phyloP scores from a whole-genome alignment of 1,139 yeast species.

The Casaregolazyma lundiana region DNA sequence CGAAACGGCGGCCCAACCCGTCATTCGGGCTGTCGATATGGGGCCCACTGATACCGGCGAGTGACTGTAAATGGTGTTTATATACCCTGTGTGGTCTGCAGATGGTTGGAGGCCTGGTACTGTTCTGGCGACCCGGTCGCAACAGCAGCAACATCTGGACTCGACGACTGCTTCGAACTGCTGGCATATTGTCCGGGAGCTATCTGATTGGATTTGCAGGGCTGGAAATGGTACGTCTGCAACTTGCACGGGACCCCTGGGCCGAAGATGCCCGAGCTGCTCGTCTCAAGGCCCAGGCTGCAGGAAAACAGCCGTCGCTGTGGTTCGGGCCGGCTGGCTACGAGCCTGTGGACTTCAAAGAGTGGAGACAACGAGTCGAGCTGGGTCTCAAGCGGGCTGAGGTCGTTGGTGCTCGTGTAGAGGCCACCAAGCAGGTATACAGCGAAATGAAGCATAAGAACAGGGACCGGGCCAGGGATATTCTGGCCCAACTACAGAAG shows the following conservation, averaged over 20 bases:
- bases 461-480: constrained; percentile 18
- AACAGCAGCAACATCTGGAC: constrained; percentile 22
- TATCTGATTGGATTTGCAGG: constrained; percentile 27
- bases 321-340: constrained; percentile 36
- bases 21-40: constrained; percentile 32
- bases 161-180: constrained; percentile 22
- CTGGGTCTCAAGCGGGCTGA: constrained; percentile 17
- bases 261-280: constrained; percentile 33
- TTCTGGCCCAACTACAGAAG: constrained; percentile 21
- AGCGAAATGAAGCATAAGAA: constrained; percentile 22
- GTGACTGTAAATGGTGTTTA: constrained; percentile 32
- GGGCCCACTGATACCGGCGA: constrained; percentile 37
- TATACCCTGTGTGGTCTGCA: constrained; percentile 30
- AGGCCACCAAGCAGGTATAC: constrained; percentile 17
- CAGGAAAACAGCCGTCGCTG: constrained; percentile 21
- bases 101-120: constrained; percentile 26
- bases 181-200: constrained; percentile 27
- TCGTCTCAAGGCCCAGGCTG: constrained; percentile 20
- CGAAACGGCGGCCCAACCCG: constrained; percentile 25
- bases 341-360: constrained; percentile 26
- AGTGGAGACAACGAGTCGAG: constrained; percentile 30
- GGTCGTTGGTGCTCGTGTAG: constrained; percentile 14
- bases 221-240: constrained; percentile 29
- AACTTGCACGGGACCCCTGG: constrained; percentile 34
- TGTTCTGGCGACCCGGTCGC: constrained; percentile 30